These are phyloP conservation scores for Apodospora peruviana DNA, from an alignment of 495 filamentous ascomycete genomes.

Conservation along the genomic window DNA sequence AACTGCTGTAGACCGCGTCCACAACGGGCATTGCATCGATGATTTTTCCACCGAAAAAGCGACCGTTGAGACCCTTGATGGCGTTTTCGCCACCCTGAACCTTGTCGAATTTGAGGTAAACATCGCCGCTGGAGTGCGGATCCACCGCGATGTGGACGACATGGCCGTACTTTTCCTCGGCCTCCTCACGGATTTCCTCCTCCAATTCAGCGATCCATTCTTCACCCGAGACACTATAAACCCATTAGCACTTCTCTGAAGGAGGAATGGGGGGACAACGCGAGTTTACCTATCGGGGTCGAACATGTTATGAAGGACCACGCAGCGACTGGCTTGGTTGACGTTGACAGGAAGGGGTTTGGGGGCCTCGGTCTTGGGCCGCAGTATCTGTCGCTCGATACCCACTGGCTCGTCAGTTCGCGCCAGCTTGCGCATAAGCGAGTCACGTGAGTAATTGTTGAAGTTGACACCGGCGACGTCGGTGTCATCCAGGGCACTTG, in stretches of 20 bases:
- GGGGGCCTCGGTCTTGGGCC: constrained; percentile 70
- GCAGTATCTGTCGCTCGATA: constrained; percentile 64
- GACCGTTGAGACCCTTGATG: constrained; percentile 93
- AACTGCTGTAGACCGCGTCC: constrained; percentile 95
- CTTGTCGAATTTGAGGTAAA: constrained; percentile 96
- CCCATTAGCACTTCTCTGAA: constrained; percentile 37
- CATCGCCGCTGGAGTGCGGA: constrained; percentile 88
- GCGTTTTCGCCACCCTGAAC: constrained; percentile 94
- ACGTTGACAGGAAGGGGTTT: constrained; percentile 81
- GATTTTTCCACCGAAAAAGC: constrained; percentile 85
- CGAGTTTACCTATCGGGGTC: constrained; percentile 77
- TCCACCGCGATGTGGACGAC: constrained; percentile 97
- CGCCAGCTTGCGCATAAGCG: constrained; percentile 95
- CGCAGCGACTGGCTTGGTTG: constrained; percentile 89
- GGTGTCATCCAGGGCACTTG: constrained; percentile 95
- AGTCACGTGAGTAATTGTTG: constrained; percentile 97
- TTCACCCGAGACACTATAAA: constrained; percentile 73
- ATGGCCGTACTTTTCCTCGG: constrained; percentile 92
- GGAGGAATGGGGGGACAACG: not conserved
- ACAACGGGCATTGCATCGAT: constrained; percentile 94
- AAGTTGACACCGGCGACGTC: constrained; percentile 98
- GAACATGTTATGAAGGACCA: constrained; percentile 94
- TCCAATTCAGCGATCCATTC: constrained; percentile 89
- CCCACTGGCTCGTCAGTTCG: constrained; percentile 82
- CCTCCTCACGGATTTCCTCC: constrained; percentile 89